Percentiles rank a stretch among this genome's conserved stretches.
Conservation (phyloP, 495 filamentous ascomycete genomes). For the Trichodelitschia bisporula region DNA sequence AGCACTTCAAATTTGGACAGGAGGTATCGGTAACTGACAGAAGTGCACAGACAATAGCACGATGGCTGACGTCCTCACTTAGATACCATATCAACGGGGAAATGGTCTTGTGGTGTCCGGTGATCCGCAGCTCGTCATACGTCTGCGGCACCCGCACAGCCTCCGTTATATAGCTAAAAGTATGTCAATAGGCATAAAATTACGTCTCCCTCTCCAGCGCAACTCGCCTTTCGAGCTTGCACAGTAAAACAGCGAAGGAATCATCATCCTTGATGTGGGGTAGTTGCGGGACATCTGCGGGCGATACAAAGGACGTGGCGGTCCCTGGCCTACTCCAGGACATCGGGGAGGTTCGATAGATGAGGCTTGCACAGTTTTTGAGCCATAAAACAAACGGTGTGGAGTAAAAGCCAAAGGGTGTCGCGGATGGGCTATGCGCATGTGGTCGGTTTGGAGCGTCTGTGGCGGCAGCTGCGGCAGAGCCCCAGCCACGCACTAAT, state of each 20-base stretch:
- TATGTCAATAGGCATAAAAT: background rate
- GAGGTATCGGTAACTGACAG: slow-evolving; percentile 27
- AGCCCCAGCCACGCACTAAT: no score
- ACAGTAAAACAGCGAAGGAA: slow-evolving; percentile 36
- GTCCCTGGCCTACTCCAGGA: no score
- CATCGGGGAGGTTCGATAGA: no score
- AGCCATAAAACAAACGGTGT: no score
- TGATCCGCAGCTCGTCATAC: slow-evolving; percentile 57
- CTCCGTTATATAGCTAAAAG: slow-evolving; percentile 34
- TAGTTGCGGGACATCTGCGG: slow-evolving; percentile 17
- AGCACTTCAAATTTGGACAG: background rate
- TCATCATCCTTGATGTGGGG: slow-evolving; percentile 41
- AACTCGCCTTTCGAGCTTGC: slow-evolving; percentile 38
- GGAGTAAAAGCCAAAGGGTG: no score
- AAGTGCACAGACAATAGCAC: slow-evolving; percentile 49
- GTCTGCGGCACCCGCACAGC: slow-evolving; percentile 41
- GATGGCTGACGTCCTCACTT: slow-evolving; percentile 38
- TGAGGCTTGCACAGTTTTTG: no score
- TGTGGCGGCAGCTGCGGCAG: no score
- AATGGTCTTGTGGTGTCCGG: slow-evolving; percentile 35
- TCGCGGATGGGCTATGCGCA: no score
- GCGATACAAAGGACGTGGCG: slow-evolving; percentile 4
- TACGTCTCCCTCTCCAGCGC: background rate
- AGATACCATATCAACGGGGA: slow-evolving; percentile 40
- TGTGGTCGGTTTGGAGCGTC: no score